Conservation (phyloP, 1,139 yeast species). For the Yamadazyma atlantica region DNA sequence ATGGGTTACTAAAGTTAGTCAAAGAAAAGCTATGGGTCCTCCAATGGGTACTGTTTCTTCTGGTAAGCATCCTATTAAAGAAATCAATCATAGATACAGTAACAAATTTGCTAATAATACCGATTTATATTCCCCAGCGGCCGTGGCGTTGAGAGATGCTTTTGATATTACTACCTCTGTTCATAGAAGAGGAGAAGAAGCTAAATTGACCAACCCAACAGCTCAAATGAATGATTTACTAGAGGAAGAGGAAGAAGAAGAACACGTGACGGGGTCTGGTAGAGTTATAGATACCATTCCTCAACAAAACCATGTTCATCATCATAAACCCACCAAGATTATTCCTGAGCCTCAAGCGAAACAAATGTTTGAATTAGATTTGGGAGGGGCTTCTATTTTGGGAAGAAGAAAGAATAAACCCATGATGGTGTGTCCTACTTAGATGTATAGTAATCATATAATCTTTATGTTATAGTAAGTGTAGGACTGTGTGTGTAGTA, state of each 20-base stretch:
- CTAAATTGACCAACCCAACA: conserved; percentile 42
- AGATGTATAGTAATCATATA: not conserved
- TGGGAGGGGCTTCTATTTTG: conserved; percentile 78
- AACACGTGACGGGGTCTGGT: conserved; percentile 20
- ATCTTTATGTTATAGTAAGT: not conserved
- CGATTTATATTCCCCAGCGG: conserved; percentile 77
- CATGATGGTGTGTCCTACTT: conserved; percentile 3
- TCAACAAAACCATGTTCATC: conserved; percentile 15
- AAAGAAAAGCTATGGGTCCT: conserved; percentile 9
- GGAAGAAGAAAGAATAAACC: conserved; percentile 60
- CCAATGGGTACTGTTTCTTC: no score
- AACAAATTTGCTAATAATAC: conserved; percentile 21
- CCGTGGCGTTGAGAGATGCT: conserved; percentile 89
- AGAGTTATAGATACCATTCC: conserved; percentile 21
- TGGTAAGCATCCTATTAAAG: conserved; percentile 29
- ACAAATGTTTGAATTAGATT: conserved; percentile 60
- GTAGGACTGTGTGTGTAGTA: no score
- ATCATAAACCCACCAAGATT: conserved; percentile 17
- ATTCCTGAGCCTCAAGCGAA: conserved; percentile 1
- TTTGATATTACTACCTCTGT: conserved; percentile 94
- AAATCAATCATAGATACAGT: conserved; percentile 21
- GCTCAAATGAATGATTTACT: conserved; percentile 26
- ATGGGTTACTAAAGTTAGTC: conserved; percentile 53
- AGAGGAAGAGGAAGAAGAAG: conserved; percentile 42
- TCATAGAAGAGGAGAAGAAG: conserved; percentile 89